Evolutionary conservation across 2,329 filamentous ascomycete species (phyloP), one percentile per base, ranked within the genome.

Genomic region (Fusarium drepaniforme): DNA sequence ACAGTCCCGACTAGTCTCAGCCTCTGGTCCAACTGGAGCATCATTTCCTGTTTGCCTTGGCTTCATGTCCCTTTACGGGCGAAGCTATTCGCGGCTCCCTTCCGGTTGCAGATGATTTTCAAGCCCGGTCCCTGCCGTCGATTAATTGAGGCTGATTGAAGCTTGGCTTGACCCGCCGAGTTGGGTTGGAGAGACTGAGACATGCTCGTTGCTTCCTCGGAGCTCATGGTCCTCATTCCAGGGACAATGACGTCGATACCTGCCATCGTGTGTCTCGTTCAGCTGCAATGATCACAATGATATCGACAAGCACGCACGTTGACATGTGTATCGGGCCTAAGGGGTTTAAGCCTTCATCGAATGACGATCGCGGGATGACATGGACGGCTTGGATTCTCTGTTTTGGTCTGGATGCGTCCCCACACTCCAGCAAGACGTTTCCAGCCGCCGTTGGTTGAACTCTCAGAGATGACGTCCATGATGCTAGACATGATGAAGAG

Each of bases 301-400:
- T 59, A 46, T 53, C 51, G 37, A 28, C 30, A 37, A 51, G 38
- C 21, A 28, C 42, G 53, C 21, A 28, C 37, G 53, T 73, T 64
- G 65, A 71, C 63, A 61, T 70, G 57, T 44, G 16, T 37, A 40
- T 58, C 64, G 56, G 65, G 18, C 65, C 37, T 57, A 49, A 51
- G 59, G 59, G 58, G 53, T 51, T 35, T 42, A 70, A 63, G 60
- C 28, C 28, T 16, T 13, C 42, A 30, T 40, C 70, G 58, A 75
- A 75, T 75, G 62, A 57, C 60, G 69, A 71, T 71, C n/a, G 57
- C 66, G 73, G 73, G 66, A 75, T 75, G 73, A 75, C 73, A 75
- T 75, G 57, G 70, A 66, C 35, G 73, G 73, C 73, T 75, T 75
- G 70, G 33, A 49, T 25, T 68, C 73, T 64, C 60, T 37, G 13